These are phyloP conservation scores for Amanita fuliginea DNA, from an alignment of 768 basidiomycete species.

Conservation along the genomic window DNA sequence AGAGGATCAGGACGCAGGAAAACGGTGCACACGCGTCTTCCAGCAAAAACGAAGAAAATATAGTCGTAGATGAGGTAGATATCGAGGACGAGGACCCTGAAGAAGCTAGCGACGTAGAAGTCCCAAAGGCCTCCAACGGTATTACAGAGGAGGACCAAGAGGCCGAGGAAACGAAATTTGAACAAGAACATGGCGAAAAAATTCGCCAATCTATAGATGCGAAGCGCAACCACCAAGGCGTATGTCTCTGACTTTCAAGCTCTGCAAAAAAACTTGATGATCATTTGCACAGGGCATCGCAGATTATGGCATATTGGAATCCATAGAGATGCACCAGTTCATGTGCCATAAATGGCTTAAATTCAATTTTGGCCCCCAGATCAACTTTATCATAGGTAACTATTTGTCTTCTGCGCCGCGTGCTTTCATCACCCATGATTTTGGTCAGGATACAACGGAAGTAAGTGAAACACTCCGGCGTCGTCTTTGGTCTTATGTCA, in stretches of 20 bases:
- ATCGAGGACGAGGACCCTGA: conserved; percentile 18
- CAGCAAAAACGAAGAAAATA: conserved; percentile 18
- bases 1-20: conserved; percentile 20
- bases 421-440: not conserved
- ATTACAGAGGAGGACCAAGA: conserved; percentile 29
- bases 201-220: conserved; percentile 45
- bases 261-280: not conserved
- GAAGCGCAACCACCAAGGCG: conserved; percentile 34
- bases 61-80: conserved; percentile 19
- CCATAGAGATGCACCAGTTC: conserved; percentile 83
- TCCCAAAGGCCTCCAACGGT: conserved; percentile 13
- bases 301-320: conserved; percentile 81
- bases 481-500: not conserved
- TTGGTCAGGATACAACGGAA: conserved; percentile 76
- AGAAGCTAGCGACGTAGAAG: conserved; percentile 18
- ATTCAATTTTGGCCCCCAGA: conserved; percentile 83
- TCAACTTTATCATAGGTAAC: conserved; percentile 94
- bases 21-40: conserved; percentile 13
- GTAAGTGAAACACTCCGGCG: conserved; percentile 32
- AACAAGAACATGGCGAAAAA: conserved; percentile 45
- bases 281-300: conserved; percentile 53
- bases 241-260: conserved; percentile 17
- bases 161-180: conserved; percentile 56
- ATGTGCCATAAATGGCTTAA: conserved; percentile 88
- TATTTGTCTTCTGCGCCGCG: not conserved